Evolutionary conservation across 2,329 filamentous ascomycete species (phyloP), one percentile per base, ranked within the genome.

Genomic region (Tolypocladium ovalisporum): DNA sequence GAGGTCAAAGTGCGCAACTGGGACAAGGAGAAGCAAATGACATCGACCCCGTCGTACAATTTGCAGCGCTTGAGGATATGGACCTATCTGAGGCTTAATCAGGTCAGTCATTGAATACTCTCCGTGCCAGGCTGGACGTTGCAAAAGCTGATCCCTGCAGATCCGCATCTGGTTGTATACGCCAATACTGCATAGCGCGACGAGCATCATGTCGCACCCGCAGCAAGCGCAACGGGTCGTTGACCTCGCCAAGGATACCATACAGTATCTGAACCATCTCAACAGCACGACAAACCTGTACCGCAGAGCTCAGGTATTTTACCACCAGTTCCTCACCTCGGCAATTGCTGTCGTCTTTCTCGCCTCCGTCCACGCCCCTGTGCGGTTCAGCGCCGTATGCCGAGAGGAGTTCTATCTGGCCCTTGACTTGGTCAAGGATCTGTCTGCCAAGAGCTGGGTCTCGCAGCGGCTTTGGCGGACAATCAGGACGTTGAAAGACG

Each of bases 161-260:
- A 89, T 96, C 73, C 87, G 92, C 6, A 94, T 92, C 58, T 85
- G 90, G 68, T 88, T 97, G 34, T 92, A 95, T 70, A 89, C 90
- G 0, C 91, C 91, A 0, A 86, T 96, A 3, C 76, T 97, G 10
- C 90, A 96, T 70, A 93, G 88, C 22, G 85, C 89, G 4, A 88
- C 84, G 15, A 92, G 86, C 64, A 97, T 97, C 65, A 83, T 88
- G 73, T 82, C 87, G 58, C 87, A 96, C 67, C 79, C 86, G 54
- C 73, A 76, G 5, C 85, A 89, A 61, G 91, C 91, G 3, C 84
- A 89, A 65, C 88, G 81, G 0, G 87, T 84, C 0, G 86, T 91
- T 35, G 84, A 88, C 59, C 78, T 92, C 1, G 87, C 88, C 17
- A 89, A 89, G 65, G 87, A 91, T 63, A 90, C 87, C 1, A 88